Evolutionary conservation across 192 early-diverging fungal genomes (phyloP).

Genomic region (Umbelopsis sp.): DNA sequence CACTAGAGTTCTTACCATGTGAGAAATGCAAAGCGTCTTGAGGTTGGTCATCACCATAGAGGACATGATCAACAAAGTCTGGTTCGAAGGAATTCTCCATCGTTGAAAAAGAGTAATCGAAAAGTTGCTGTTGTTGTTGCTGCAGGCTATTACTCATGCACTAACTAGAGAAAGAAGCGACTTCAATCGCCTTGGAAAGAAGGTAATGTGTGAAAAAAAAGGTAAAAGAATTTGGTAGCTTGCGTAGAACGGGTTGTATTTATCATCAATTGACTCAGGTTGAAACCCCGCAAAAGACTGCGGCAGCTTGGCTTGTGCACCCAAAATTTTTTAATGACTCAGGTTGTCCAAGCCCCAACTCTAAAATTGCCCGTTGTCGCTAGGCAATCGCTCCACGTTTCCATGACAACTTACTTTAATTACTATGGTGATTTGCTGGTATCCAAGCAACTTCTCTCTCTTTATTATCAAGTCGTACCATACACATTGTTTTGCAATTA

Average conservation of each 20-base stretch:
- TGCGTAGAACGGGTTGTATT: background rate
- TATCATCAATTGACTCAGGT: background rate
- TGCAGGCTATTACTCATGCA: constrained; percentile 16
- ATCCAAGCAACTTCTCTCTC: background rate
- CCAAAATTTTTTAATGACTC: constrained; percentile 16
- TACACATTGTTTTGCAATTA: background rate
- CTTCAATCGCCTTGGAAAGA: background rate
- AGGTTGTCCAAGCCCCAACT: constrained; percentile 20
- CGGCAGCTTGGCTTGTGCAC: constrained; percentile 13
- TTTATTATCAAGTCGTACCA: background rate
- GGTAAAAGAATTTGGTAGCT: background rate
- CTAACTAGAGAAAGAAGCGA: background rate
- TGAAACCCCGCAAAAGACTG: constrained; percentile 9
- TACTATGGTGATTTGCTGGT: background rate
- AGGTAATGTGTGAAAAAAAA: background rate
- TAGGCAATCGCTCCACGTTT: background rate
- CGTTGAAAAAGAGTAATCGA: background rate
- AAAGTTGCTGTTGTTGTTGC: constrained; percentile 1
- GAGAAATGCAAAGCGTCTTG: constrained; percentile 7
- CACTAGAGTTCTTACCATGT: constrained; percentile 18
- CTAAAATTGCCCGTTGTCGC: background rate
- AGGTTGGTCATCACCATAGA: constrained; percentile 10
- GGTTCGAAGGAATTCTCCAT: background rate
- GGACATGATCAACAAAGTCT: constrained; percentile 12
- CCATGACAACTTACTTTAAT: background rate